phyloP scores from a whole-genome alignment of 140 eudicot genomes.

The Senecio squalidus region DNA sequence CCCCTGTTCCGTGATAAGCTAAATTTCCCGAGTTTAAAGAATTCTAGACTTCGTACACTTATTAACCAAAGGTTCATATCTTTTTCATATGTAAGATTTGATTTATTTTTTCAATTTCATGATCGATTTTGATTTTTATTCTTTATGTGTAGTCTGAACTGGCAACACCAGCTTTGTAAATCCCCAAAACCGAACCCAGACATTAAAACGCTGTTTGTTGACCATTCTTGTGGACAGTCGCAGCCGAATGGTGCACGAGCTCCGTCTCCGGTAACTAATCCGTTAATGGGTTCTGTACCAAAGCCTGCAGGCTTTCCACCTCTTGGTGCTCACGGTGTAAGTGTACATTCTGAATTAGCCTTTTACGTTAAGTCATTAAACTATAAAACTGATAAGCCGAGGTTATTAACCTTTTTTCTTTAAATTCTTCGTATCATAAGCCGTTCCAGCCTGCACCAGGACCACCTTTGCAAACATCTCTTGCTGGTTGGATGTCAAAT shows the following conservation, averaged over 20 bases:
- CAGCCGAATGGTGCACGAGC: constrained; percentile 84
- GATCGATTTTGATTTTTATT: constrained; percentile 6
- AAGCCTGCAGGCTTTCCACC: constrained; percentile 72
- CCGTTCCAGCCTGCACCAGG: constrained; percentile 68
- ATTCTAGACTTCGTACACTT: constrained; percentile 76
- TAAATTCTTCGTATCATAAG: constrained; percentile 20
- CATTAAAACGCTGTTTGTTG: constrained; percentile 82
- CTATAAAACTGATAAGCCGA: not conserved
- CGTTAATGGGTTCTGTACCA: constrained; percentile 53
- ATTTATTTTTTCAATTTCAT: not conserved
- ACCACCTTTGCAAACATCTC: constrained; percentile 60
- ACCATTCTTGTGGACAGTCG: constrained; percentile 85
- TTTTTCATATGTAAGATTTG: not conserved
- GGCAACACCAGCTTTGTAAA: constrained; percentile 98
- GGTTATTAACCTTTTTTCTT: not conserved
- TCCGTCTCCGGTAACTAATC: constrained; percentile 68
- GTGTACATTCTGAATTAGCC: constrained; percentile 19
- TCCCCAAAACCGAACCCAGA: constrained; percentile 87
- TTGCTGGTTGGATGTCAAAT: constrained; percentile 85
- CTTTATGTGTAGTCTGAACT: constrained; percentile 56
- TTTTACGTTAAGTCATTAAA: not conserved
- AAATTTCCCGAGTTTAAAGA: constrained; percentile 62
- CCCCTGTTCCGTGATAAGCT: constrained; percentile 86
- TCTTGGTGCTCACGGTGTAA: constrained; percentile 75
- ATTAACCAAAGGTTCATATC: constrained; percentile 69